phyloP scores from a whole-genome alignment of 1,284 basidiomycete species.

The Tranzscheliella williamsii region DNA sequence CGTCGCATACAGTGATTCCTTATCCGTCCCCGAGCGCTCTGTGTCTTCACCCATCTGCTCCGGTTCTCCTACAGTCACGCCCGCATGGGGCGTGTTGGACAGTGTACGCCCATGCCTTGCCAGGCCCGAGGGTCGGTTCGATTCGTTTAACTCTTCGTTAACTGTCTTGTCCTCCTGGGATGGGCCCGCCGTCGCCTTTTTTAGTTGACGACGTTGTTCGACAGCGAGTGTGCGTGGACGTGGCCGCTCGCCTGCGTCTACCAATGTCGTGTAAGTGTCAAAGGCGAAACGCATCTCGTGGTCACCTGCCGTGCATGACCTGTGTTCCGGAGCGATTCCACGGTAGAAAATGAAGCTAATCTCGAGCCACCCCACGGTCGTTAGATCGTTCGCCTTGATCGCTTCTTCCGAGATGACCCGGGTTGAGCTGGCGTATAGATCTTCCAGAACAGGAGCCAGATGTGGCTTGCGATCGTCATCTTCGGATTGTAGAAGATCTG shows the following conservation, averaged over 20 bases:
- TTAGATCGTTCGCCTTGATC: slow-evolving; percentile 13
- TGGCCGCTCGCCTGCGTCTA: slow-evolving; percentile 40
- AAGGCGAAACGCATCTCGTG: slow-evolving; percentile 46
- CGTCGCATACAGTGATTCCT: slow-evolving; percentile 25
- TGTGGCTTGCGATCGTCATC: slow-evolving; percentile 2
- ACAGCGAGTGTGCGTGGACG: slow-evolving; percentile 16
- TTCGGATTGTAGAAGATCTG: slow-evolving; percentile 16
- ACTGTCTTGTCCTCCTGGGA: neutral
- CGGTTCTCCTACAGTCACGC: slow-evolving; percentile 3
- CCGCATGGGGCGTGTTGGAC: slow-evolving; percentile 3
- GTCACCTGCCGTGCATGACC: slow-evolving; percentile 40
- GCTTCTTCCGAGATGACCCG: slow-evolving; percentile 17
- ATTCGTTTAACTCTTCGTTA: neutral
- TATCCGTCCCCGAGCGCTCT: slow-evolving; percentile 3
- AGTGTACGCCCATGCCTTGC: slow-evolving; percentile 9
- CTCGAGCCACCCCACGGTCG: slow-evolving; percentile 44
- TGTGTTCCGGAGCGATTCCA: slow-evolving; percentile 45
- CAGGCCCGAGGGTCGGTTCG: neutral
- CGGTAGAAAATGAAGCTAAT: slow-evolving; percentile 44
- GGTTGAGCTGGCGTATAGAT: slow-evolving; percentile 21
- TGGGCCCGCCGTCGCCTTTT: neutral
- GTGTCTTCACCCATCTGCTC: slow-evolving; percentile 14
- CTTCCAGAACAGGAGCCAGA: slow-evolving; percentile 38
- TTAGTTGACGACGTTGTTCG: slow-evolving; percentile 4
- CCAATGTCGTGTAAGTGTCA: slow-evolving; percentile 42